Evolutionary conservation across 2,329 filamentous ascomycete genomes (phyloP), one percentile per base, ranked within the genome.

Genomic region (Phaeoacremonium minimum): DNA sequence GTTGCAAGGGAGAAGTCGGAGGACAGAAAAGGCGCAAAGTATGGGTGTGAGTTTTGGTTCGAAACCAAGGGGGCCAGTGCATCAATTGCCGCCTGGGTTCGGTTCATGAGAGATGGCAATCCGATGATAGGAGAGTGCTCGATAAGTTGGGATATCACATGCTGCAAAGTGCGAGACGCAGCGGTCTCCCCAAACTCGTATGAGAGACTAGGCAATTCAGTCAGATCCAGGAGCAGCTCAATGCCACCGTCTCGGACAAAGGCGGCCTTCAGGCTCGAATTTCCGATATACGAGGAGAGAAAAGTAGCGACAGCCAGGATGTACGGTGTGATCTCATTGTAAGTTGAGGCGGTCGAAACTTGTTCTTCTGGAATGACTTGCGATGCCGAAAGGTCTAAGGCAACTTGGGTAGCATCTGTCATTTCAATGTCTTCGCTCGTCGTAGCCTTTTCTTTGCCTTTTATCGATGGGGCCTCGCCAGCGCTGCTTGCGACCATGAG

Each of bases 181-280:
- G 73, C 64, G 6, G 77, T 75, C 28, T 85, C 81, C 28, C 81
- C 75, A 52, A 86, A 83, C 51, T 86, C 77, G 48, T 81, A 80
- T 1, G 87, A 80, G 32, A 97, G 71, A 55, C 87, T 90, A 5
- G 88, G 85, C 18, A 90, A 77, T 36, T 85, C 87, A 28, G 84
- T 84, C 37, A 96, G 78, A 53, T 96, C 88, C 36, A 98, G 70
- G 15, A 97, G 70, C 34, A 85, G 72, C 57, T 96, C 88, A 16
- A 91, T 80, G 6, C 88, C 93, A 39, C 89, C 87, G 33, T 76
- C 75, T 37, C 85, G 78, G 44, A 93, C 80, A 52, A 96, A 91
- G 16, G 76, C 74, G 14, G 71, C 66, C 58, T 85, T 90, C 49
- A 94, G 74, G 20, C 71, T 71, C 38, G 76, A 71, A 51, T 94